Evolutionary conservation across 805 yeast species (phyloP).

Genomic region (Yarrowia porcina): DNA sequence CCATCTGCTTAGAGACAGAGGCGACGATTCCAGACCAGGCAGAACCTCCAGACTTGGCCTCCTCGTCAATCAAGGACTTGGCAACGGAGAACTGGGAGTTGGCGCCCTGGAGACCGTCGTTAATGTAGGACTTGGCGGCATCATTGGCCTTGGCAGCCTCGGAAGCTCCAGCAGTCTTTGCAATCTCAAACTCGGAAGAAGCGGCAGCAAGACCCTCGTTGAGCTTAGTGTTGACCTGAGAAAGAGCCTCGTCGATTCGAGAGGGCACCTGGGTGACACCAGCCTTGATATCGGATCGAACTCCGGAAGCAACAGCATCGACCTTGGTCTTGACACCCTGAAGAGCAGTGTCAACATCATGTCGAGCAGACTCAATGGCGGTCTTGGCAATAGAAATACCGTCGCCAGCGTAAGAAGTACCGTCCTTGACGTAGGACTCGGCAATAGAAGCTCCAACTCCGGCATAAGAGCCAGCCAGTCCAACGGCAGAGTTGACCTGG

Average conservation of each 20-base stretch:
- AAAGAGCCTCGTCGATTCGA: conserved; percentile 13
- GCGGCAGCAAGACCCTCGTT: conserved; percentile 16
- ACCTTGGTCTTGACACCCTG: not conserved
- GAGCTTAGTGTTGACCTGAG: conserved; percentile 13
- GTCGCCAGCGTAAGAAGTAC: conserved; percentile 20
- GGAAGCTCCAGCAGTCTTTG: conserved; percentile 20
- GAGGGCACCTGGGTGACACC: conserved; percentile 22
- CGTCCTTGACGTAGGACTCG: conserved; percentile 25
- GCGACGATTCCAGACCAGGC: conserved; percentile 13
- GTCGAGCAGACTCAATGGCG: conserved; percentile 17
- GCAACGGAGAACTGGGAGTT: conserved; percentile 16
- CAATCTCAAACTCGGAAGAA: conserved; percentile 10
- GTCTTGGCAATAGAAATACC: conserved; percentile 26
- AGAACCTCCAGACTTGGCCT: conserved; percentile 21
- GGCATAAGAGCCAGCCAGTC: conserved; percentile 9
- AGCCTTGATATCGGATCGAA: conserved; percentile 17
- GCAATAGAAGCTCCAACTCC: conserved; percentile 23
- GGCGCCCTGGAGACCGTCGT: conserved; percentile 16
- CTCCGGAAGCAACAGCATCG: conserved; percentile 6
- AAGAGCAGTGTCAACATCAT: conserved; percentile 21
- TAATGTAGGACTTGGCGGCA: conserved; percentile 19
- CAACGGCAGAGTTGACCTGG: conserved; percentile 18
- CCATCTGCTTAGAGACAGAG: conserved; percentile 14
- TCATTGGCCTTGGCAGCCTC: conserved; percentile 12
- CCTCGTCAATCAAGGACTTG: conserved; percentile 20